phyloP scores from a whole-genome alignment of 2,329 filamentous ascomycete genomes.

The Colletotrichum ledebouriae region DNA sequence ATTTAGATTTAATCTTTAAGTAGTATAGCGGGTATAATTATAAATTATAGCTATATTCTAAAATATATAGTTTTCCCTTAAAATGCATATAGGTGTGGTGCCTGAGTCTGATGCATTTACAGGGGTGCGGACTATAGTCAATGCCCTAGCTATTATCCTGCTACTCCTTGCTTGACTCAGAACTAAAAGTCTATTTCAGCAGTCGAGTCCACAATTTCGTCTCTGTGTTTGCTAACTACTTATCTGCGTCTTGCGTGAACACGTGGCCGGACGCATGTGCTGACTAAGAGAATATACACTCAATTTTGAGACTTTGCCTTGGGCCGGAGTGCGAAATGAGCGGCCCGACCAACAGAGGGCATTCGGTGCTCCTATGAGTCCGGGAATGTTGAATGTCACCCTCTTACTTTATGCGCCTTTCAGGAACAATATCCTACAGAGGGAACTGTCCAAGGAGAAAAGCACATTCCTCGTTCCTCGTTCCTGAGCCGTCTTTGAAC shows the following conservation, averaged over 20 bases:
- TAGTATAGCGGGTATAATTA: too few relatives aligned
- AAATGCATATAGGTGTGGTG: too few relatives aligned
- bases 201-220: slow-evolving; percentile 28
- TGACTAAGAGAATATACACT: slow-evolving; percentile 19
- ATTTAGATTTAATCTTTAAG: too few relatives aligned
- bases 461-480: too few relatives aligned
- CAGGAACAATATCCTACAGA: too few relatives aligned
- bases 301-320: background rate
- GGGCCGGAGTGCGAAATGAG: slow-evolving; percentile 5
- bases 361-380: background rate
- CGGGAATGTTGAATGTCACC: background rate
- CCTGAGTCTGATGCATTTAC: too few relatives aligned
- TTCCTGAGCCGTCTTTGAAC: too few relatives aligned
- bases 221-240: slow-evolving; percentile 8
- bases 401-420: too few relatives aligned
- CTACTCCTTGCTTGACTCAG: slow-evolving; percentile 30
- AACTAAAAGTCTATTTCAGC: slow-evolving; percentile 33
- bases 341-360: background rate
- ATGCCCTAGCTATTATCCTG: slow-evolving; percentile 11
- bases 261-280: slow-evolving; percentile 39
- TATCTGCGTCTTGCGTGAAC: slow-evolving; percentile 15
- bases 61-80: too few relatives aligned
- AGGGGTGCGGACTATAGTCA: background rate
- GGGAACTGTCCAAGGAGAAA: too few relatives aligned
- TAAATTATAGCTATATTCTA: too few relatives aligned